Evolutionary conservation across 2,329 filamentous ascomycete species (phyloP), one percentile per base, ranked within the genome.

Genomic region (Lasiodiplodia citricola): DNA sequence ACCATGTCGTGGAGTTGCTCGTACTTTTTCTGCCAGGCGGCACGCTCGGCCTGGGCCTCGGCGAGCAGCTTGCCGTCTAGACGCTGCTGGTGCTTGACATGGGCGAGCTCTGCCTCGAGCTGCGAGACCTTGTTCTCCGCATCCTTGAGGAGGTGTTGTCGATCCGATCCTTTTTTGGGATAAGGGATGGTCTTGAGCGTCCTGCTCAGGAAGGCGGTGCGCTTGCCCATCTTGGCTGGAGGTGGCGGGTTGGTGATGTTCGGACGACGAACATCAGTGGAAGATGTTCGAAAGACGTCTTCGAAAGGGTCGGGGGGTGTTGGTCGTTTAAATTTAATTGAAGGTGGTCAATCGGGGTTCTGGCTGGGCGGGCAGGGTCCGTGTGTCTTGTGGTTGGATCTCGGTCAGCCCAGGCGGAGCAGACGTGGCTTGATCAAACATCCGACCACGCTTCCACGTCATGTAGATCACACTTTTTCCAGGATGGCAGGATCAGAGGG

Each of bases 341-440:
- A 13, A 21, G 31, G 21, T 25, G 23, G 41, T 62, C 28, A 25
- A 18, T 51, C 41, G 25, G 25, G 18, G 28, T 11, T 35, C 28
- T 35, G 25, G 25, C 23, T 25, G 21, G 57, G 21, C 11, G 28
- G 28, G 18, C 18, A 5, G 57, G 16, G 57, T 50, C 25, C 16
- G 18, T 21, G 38, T 28, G 31, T 16, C 5, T 25, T 16, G 41
- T 50, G 58, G 38, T 38, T 50, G 38, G 21, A 28, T 14, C 41
- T 35, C 58, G 58, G 41, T 62, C 58, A 62, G 58, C 38, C 37
- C 58, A 62, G 58, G 11, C 50, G 47, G 41, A 4, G 38, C 23
- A 44, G n/a, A 62, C 41, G 58, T 62, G 58, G 58, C 58, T 62
- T 50, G 37, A 62, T 62, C 6, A 25, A 50, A 62, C 58, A 50